These are phyloP conservation scores for Jimgerdemannia lactiflua DNA, from an alignment of 192 early-diverging fungal species.

Conservation along the genomic window DNA sequence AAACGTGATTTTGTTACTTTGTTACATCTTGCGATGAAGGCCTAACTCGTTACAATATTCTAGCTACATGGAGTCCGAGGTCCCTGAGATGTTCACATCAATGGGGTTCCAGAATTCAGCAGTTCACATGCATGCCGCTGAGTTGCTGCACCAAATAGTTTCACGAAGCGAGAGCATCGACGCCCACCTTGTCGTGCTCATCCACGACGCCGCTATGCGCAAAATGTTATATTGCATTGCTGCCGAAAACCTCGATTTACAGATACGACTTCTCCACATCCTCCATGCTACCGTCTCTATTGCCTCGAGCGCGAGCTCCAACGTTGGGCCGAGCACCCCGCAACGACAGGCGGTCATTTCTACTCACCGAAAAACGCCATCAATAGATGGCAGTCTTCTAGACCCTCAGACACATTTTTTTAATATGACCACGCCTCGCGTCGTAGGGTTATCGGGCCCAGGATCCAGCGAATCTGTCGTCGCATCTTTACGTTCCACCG, in stretches of 20 bases:
- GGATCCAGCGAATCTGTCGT: not conserved
- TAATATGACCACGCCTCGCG: not conserved
- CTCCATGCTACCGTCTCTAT: constrained; percentile 49
- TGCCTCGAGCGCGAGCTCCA: constrained; percentile 16
- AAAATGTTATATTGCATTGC: constrained; percentile 62
- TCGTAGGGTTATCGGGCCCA: not conserved
- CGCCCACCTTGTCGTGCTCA: constrained; percentile 37
- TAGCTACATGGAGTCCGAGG: constrained; percentile 43
- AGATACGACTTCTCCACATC: constrained; percentile 56
- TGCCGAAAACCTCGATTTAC: constrained; percentile 46
- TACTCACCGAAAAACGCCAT: not conserved
- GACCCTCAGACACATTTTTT: not conserved
- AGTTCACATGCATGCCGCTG: constrained; percentile 27
- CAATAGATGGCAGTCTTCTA: not conserved
- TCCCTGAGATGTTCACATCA: constrained; percentile 23
- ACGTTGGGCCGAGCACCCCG: not conserved
- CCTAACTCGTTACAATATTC: not conserved
- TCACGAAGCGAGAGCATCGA: constrained; percentile 51
- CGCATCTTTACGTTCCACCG: not conserved
- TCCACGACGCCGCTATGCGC: constrained; percentile 46
- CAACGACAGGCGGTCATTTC: not conserved
- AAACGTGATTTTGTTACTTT: not conserved
- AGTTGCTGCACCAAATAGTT: constrained; percentile 57
- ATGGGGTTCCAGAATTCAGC: not conserved
- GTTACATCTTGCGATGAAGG: not conserved